Conservation (phyloP, 495 filamentous ascomycete species). For the Podospora tetraspora region DNA sequence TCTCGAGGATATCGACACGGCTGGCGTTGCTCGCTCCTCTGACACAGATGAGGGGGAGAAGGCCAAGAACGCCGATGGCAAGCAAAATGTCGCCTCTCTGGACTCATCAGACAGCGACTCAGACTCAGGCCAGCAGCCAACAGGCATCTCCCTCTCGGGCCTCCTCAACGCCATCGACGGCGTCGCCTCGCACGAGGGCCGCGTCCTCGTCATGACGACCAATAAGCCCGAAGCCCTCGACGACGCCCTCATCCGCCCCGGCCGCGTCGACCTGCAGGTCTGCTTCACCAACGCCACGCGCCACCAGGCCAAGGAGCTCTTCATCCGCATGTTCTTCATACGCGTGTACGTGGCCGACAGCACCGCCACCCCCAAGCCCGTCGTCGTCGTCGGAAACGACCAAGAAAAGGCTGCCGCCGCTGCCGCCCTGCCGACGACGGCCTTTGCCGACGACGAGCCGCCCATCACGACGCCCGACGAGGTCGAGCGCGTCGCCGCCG, state of each 20-base stretch:
- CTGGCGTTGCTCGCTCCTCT: slow-evolving; percentile 50
- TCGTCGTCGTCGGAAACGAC: too few species aligned
- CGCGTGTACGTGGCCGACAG: slow-evolving; percentile 61
- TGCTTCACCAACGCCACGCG: slow-evolving; percentile 60
- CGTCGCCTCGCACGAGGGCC: slow-evolving; percentile 73
- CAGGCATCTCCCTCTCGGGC: slow-evolving; percentile 67
- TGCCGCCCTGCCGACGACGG: too few species aligned
- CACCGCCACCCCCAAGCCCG: slow-evolving; percentile 5
- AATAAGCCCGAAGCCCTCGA: slow-evolving; percentile 73
- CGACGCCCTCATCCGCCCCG: slow-evolving; percentile 67
- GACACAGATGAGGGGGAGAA: slow-evolving; percentile 17
- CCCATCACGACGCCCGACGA: slow-evolving; percentile 17
- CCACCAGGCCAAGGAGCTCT: slow-evolving; percentile 60
- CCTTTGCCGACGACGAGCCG: slow-evolving; percentile 8
- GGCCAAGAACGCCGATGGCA: background rate
- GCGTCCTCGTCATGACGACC: slow-evolving; percentile 79
- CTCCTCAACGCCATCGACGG: slow-evolving; percentile 83
- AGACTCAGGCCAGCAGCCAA: too few species aligned
- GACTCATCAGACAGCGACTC: too few species aligned
- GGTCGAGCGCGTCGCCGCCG: slow-evolving; percentile 35
- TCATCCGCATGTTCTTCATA: slow-evolving; percentile 69
- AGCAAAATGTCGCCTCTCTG: background rate
- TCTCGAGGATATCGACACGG: slow-evolving; percentile 68
- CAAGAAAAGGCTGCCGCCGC: too few species aligned
- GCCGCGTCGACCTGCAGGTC: slow-evolving; percentile 69